Evolutionary conservation across 352 stramenopile species (phyloP).

Genomic region (Globisporangium sylvaticum): DNA sequence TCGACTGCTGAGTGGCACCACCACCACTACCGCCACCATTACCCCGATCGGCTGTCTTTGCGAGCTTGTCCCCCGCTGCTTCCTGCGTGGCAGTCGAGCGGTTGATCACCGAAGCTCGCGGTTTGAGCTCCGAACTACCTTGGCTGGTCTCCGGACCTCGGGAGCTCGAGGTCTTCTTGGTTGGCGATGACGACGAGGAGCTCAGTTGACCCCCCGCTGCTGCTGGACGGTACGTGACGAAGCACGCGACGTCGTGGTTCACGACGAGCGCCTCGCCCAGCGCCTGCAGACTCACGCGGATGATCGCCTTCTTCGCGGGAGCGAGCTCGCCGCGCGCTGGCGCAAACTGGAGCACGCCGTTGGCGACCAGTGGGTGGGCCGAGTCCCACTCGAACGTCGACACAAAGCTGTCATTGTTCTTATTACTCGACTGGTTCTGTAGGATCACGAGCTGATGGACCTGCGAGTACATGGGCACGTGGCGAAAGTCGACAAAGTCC

Average conservation of each 20-base stretch:
- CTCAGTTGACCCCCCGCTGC: background rate
- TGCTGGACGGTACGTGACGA: constrained; percentile 26
- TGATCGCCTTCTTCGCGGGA: constrained; percentile 41
- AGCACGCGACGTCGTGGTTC: constrained; percentile 65
- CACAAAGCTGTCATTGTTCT: background rate
- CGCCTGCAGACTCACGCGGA: constrained; percentile 48
- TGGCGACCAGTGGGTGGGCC: constrained; percentile 46
- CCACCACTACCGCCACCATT: background rate
- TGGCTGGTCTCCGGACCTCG: background rate
- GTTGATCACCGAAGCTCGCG: constrained; percentile 47
- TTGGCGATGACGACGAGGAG: background rate
- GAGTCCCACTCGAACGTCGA: constrained; percentile 54
- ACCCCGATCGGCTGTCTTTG: background rate
- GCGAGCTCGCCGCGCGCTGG: constrained; percentile 45
- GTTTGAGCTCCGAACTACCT: constrained; percentile 4
- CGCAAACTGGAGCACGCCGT: constrained; percentile 42
- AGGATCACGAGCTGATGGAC: constrained; percentile 46
- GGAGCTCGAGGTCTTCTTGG: background rate
- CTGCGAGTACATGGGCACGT: constrained; percentile 54
- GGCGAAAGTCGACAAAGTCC: constrained; percentile 56
- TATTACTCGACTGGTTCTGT: constrained; percentile 29
- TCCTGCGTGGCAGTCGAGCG: constrained; percentile 61
- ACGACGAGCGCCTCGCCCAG: constrained; percentile 45
- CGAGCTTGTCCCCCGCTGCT: constrained; percentile 30
- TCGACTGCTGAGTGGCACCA: background rate